Evolutionary conservation across 768 basidiomycete genomes (phyloP), one percentile per base, ranked within the genome.

Genomic region (Rhizopogon vesiculosus): DNA sequence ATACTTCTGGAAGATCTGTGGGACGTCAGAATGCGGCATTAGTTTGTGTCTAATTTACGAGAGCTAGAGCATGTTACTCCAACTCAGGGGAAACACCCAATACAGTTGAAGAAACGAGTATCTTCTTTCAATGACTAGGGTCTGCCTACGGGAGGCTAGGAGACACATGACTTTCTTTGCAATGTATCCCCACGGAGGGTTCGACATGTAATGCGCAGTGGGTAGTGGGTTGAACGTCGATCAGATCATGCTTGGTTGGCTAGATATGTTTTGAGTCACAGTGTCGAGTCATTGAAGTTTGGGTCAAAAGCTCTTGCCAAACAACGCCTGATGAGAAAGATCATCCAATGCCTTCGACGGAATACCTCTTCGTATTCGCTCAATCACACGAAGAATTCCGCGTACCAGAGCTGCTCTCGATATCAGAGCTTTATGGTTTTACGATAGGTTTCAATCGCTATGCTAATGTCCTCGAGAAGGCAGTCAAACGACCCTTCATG

Each of bases 351-450:
- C 45, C 59, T 51, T 53, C 54, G 29, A 53, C 45, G 52, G 65
- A 72, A 43, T 85, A 83, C 60, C 78, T 93, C 54, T 71, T 95
- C 51, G 78, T 87, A 43, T 91, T 93, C 70, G 91, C 91, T 2
- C 90, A 90, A 69, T 80, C 78, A 5, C 91, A 96, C 66, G 76
- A 80, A 38, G 86, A 91, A 38, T 96, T 96, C 66, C 78, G 94
- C 25, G 68, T 95, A 12, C 93, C 93, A 35, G 92, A 94, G 66
- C 79, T 97, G 0, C 69, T 72, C 31, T 94, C 93, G 3, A 69
- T 94, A 40, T 81, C 91, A 2, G 83, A 93, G 62, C 77, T 93
- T 0, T 68, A 87, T 72, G 82, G 78, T 8, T 89, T 97, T 67
- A 62, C 75, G 0, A 70, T 91, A 42, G 68, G 70, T 41, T 71